Percentiles rank a stretch among this genome's conserved stretches.
phyloP scores from a whole-genome alignment of 2,329 filamentous ascomycete species.

The Beauveria rudraprayagi region DNA sequence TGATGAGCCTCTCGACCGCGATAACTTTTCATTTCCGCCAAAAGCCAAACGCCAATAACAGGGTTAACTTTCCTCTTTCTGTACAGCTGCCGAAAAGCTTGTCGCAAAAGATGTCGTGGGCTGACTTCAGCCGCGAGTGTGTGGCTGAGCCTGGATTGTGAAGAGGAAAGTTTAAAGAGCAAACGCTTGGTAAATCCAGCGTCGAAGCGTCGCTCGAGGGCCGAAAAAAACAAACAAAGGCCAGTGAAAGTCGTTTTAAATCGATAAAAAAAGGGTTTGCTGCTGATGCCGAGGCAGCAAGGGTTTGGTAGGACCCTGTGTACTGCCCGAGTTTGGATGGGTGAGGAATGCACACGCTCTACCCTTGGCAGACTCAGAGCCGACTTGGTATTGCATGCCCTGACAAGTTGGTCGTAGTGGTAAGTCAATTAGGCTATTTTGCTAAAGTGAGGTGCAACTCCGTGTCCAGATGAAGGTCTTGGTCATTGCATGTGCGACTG shows the following conservation, averaged over 20 bases:
- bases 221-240: background rate
- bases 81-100: slow-evolving; percentile 4
- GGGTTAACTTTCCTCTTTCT: background rate
- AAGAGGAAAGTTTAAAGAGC: background rate
- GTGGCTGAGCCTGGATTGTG: background rate
- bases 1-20: slow-evolving; percentile 10
- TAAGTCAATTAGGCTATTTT: slow-evolving; percentile 12
- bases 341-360: background rate
- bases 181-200: background rate
- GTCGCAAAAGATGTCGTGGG: background rate
- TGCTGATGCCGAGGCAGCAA: background rate
- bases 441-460: slow-evolving; percentile 5
- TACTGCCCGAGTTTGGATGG: background rate
- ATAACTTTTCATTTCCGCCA: slow-evolving; percentile 10
- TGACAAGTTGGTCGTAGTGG: slow-evolving; percentile 5
- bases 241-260: slow-evolving; percentile 3
- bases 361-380: background rate
- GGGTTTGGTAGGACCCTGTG: background rate
- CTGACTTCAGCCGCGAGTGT: background rate
- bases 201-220: background rate
- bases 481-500: background rate
- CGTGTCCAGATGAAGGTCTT: background rate
- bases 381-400: background rate
- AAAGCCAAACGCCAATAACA: slow-evolving; percentile 1
- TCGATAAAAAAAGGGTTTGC: background rate